Evolutionary conservation across 2,329 filamentous ascomycete genomes (phyloP).

Genomic region (Cercospora zeae-maydis): DNA sequence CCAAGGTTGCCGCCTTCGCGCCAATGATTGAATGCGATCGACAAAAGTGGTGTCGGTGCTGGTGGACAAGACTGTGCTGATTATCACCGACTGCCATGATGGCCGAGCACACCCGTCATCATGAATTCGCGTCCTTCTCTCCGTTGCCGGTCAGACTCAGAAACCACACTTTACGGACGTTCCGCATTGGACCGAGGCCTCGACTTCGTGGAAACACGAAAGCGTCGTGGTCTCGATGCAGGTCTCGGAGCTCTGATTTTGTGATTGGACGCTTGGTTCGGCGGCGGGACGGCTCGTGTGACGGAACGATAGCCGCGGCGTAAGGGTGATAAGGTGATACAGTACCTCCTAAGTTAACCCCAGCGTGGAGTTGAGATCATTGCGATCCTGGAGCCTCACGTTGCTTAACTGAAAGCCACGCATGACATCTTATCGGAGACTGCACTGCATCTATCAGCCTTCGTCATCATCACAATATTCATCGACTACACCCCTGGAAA

Average conservation of each 20-base stretch:
- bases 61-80: neutral
- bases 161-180: neutral
- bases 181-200: neutral
- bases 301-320: neutral
- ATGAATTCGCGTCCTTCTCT: neutral
- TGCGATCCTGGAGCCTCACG: neutral
- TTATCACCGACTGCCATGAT: neutral
- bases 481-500: neutral
- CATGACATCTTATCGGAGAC: neutral
- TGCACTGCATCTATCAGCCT: neutral
- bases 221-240: neutral
- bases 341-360: too few species aligned
- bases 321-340: neutral
- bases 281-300: neutral
- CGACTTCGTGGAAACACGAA: neutral
- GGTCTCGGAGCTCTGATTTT: neutral
- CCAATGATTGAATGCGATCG: neutral
- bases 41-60: neutral
- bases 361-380: neutral
- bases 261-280: neutral
- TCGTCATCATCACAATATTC: neutral
- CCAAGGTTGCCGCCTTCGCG: neutral
- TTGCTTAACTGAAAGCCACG: neutral
- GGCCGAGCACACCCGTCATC: neutral
- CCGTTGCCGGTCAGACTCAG: neutral